Base-by-base conservation (phyloP, 2,329 filamentous ascomycete genomes). In the Drechmeria coniospora region DNA sequence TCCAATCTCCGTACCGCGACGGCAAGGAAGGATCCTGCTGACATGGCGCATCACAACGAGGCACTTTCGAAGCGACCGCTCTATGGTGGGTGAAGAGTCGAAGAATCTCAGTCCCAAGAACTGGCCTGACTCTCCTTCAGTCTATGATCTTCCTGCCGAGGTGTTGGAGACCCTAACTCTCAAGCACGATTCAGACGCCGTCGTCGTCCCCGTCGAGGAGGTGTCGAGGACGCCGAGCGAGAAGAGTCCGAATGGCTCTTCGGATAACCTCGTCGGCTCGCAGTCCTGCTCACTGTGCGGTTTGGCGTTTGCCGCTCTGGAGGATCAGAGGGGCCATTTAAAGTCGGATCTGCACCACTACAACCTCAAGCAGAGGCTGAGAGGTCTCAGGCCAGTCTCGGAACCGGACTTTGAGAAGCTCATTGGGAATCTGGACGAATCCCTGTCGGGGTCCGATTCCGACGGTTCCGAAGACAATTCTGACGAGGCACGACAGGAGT, bases 341-440 rank as follows among this genome's bases (percentile, higher is more conserved):
- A 79, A 81, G 43, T 93, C 87, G 8, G 90, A 98, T 45, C 64
- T 92, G 26, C 90, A 98, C 51, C 70, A 78, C 38, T 98, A 94
- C 57, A 98, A 98, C 49, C 57, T 95, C 35, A 95, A 93, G 54
- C 80, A 87, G 48, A 92, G 82, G 58, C 58, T 93, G 31, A 74
- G 82, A 25, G 81, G 81, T 0, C 63, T 65, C 32, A 66, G 65
- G 8, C 55, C 80, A 0, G 77, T 94, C 2, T 70, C 72, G 2
- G 90, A 98, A 46, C 51, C 47, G 6, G 84, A 93, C 19, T 98
- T 98, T 40, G 81, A 90, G 48, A 81, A 77, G 47, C 64, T 94
- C 6, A 65, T 95, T 6, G 82, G 74, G 20, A 73, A 90, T 33
- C 61, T 98, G 19, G 81, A 94, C 41, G 87, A 98, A 59, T 90